Conservation (phyloP, 495 filamentous ascomycete genomes). For the Baudoinia panamericana region DNA sequence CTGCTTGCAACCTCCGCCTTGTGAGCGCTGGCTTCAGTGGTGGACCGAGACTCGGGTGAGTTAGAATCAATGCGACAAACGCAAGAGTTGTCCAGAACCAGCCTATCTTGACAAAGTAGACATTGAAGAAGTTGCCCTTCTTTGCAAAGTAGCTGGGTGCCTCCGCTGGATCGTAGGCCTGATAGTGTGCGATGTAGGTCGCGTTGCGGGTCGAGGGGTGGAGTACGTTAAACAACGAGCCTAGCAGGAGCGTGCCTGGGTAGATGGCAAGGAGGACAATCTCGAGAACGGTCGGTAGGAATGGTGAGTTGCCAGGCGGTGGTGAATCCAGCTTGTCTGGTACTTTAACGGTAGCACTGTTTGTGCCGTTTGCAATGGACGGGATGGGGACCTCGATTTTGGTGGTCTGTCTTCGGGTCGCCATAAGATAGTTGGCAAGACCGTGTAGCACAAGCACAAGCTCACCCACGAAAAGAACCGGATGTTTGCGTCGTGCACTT, state of each 20-base stretch:
- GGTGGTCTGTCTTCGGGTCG: constrained; percentile 6
- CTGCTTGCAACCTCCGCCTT: constrained; percentile 36
- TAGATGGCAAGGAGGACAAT: constrained; percentile 51
- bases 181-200: constrained; percentile 41
- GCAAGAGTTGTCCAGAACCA: constrained; percentile 79
- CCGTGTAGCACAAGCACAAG: too few relatives aligned
- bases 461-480: too few relatives aligned
- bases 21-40: constrained; percentile 24
- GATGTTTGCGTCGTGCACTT: too few relatives aligned
- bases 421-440: too few relatives aligned
- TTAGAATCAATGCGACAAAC: constrained; percentile 48
- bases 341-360: background rate
- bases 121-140: constrained; percentile 82
- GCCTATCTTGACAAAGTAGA: constrained; percentile 83
- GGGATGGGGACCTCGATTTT: constrained; percentile 8
- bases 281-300: constrained; percentile 51
- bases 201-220: constrained; percentile 52
- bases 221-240: constrained; percentile 64
- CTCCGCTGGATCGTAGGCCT: constrained; percentile 43
- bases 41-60: constrained; percentile 42
- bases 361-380: constrained; percentile 3
- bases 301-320: constrained; percentile 31
- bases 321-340: background rate
- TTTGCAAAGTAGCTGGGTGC: constrained; percentile 83
- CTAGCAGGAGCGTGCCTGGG: constrained; percentile 61